Conservation (phyloP, 1,284 basidiomycete genomes). For the Stygiomarasmius scandens region DNA sequence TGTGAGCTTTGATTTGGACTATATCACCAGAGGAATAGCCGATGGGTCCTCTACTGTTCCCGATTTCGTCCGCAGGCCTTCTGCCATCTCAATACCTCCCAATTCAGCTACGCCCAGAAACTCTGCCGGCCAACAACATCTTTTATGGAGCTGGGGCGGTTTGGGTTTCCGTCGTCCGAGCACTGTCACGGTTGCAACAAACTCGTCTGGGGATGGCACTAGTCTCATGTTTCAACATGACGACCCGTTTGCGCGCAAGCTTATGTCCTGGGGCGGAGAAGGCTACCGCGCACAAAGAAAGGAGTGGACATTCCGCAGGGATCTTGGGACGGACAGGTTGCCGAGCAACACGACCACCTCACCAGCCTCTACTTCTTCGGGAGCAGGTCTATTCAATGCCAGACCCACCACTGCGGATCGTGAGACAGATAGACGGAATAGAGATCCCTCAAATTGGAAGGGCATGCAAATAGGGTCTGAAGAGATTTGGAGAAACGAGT, state of each 20-base stretch:
- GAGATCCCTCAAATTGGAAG: slow-evolving; percentile 20
- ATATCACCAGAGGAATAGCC: slow-evolving; percentile 12
- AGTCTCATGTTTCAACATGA: slow-evolving; percentile 41
- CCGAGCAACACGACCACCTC: not conserved
- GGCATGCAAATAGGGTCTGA: slow-evolving; percentile 55
- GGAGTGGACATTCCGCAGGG: slow-evolving; percentile 68
- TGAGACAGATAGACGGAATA: slow-evolving; percentile 29
- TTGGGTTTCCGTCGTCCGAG: not conserved
- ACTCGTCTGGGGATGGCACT: slow-evolving; percentile 26
- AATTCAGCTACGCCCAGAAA: not conserved
- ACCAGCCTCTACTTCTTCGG: not conserved
- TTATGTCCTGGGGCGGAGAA: slow-evolving; percentile 50
- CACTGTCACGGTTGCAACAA: not conserved
- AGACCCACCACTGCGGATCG: slow-evolving; percentile 11
- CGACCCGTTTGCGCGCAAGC: slow-evolving; percentile 60
- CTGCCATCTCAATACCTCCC: slow-evolving; percentile 1
- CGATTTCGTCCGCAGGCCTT: slow-evolving; percentile 5
- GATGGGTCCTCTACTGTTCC: slow-evolving; percentile 3
- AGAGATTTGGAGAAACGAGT: slow-evolving; percentile 71
- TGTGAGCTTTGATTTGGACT: slow-evolving; percentile 12
- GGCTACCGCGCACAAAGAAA: slow-evolving; percentile 45
- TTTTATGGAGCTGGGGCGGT: slow-evolving; percentile 6
- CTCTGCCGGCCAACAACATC: not conserved
- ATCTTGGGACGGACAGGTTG: slow-evolving; percentile 30
- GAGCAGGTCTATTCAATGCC: not conserved